phyloP scores from a whole-genome alignment of 306 rosid genomes.

The Vigna nakashimae region DNA sequence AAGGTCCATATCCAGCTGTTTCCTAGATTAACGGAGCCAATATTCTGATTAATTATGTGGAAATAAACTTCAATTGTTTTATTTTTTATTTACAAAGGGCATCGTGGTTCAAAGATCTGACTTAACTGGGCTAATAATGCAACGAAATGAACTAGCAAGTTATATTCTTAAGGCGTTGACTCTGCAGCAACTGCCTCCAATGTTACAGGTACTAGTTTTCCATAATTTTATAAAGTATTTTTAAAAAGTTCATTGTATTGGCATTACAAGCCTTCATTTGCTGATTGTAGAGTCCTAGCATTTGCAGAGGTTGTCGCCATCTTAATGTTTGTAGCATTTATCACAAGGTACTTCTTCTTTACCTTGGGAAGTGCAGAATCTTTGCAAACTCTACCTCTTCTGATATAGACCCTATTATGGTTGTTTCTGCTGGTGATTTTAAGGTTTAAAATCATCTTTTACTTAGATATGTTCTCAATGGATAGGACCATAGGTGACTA shows the following conservation, averaged over 20 bases:
- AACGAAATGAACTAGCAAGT: slow-evolving; percentile 89
- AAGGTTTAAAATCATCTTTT: slow-evolving; percentile 17
- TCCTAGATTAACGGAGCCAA: too few species aligned
- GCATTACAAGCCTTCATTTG: slow-evolving; percentile 39
- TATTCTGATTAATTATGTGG: too few species aligned
- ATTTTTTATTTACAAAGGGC: slow-evolving; percentile 59
- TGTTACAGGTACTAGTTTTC: slow-evolving; percentile 64
- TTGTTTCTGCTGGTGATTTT: slow-evolving; percentile 26
- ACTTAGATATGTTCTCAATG: slow-evolving; percentile 15
- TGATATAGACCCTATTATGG: not conserved
- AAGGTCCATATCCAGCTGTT: too few species aligned
- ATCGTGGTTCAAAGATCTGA: slow-evolving; percentile 82
- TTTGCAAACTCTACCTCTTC: slow-evolving; percentile 17
- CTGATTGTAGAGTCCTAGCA: slow-evolving; percentile 66
- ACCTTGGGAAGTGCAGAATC: slow-evolving; percentile 12
- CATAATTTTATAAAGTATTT: slow-evolving; percentile 37
- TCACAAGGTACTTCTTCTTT: slow-evolving; percentile 74
- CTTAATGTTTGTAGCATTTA: slow-evolving; percentile 82
- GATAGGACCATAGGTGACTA: not conserved
- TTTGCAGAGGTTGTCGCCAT: slow-evolving; percentile 94
- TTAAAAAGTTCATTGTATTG: slow-evolving; percentile 25
- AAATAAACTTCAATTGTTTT: slow-evolving; percentile 13
- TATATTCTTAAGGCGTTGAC: slow-evolving; percentile 78
- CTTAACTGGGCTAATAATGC: slow-evolving; percentile 86
- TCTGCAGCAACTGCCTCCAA: slow-evolving; percentile 78